Conservation (phyloP, 768 basidiomycete species). For the Amanita inopinata region DNA sequence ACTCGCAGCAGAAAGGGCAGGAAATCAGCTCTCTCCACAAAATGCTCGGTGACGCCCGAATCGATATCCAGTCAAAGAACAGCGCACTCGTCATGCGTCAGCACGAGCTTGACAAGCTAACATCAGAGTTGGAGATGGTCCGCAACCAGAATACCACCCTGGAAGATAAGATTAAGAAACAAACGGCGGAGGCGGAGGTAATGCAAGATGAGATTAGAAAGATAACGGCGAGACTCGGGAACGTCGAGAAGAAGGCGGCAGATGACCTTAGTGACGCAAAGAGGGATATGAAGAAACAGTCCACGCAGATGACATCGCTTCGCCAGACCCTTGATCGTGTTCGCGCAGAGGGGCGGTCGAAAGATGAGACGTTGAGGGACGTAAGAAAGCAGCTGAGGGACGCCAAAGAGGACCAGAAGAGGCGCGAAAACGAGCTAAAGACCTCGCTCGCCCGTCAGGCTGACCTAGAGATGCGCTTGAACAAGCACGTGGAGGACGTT, state of each 20-base stretch:
- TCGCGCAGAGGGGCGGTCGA: slow-evolving; percentile 10
- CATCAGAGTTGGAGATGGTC: neutral
- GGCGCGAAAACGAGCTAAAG: slow-evolving; percentile 3
- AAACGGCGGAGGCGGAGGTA: slow-evolving; percentile 3
- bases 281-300: slow-evolving; percentile 7
- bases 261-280: slow-evolving; percentile 3
- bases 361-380: slow-evolving; percentile 13
- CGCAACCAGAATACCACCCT: slow-evolving; percentile 6
- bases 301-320: slow-evolving; percentile 12
- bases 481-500: slow-evolving; percentile 1
- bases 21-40: slow-evolving; percentile 1
- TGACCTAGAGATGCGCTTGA: slow-evolving; percentile 6
- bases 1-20: neutral
- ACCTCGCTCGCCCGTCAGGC: slow-evolving; percentile 1
- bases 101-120: slow-evolving; percentile 4
- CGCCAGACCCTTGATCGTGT: slow-evolving; percentile 12
- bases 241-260: slow-evolving; percentile 8
- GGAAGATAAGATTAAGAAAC: slow-evolving; percentile 5
- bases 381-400: slow-evolving; percentile 2
- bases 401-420: neutral
- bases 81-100: slow-evolving; percentile 1
- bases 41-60: slow-evolving; percentile 1
- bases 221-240: neutral
- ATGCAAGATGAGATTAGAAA: slow-evolving; percentile 4
- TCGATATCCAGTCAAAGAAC: slow-evolving; percentile 2